A percentile compares a stretch with the other conserved stretches of the same genome.
phyloP scores from a whole-genome alignment of 192 early-diverging fungal genomes.

The Umbelopsis isabellina region DNA sequence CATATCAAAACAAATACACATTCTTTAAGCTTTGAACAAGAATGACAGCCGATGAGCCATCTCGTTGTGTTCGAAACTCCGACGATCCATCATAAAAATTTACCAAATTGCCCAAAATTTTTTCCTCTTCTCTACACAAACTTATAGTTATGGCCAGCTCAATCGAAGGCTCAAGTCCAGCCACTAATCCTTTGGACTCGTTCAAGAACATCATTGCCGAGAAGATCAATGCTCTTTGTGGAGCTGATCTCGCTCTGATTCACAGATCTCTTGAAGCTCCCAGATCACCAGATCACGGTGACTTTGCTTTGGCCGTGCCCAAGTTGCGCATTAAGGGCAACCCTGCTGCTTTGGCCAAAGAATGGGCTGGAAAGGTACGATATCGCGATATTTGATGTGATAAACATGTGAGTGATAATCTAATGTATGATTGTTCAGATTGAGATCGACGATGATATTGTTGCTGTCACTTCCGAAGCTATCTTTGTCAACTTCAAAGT shows the following conservation, averaged over 20 bases:
- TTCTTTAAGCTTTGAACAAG: not conserved
- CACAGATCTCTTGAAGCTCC: slow-evolving; percentile 64
- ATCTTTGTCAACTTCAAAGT: slow-evolving; percentile 81
- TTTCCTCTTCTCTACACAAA: not conserved
- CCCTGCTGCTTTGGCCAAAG: slow-evolving; percentile 65
- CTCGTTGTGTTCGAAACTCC: not conserved
- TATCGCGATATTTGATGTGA: not conserved
- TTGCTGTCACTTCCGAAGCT: slow-evolving; percentile 55
- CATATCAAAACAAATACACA: slow-evolving; percentile 11
- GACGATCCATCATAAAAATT: not conserved
- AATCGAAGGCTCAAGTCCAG: slow-evolving; percentile 49
- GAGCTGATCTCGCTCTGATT: slow-evolving; percentile 49
- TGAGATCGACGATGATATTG: slow-evolving; percentile 59
- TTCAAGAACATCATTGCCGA: slow-evolving; percentile 69
- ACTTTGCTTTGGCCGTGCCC: slow-evolving; percentile 73
- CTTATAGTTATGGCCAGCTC: slow-evolving; percentile 25
- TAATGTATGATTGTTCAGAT: slow-evolving; percentile 46
- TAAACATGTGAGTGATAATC: not conserved
- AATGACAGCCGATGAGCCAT: not conserved
- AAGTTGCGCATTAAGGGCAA: slow-evolving; percentile 70
- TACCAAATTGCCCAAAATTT: slow-evolving; percentile 1
- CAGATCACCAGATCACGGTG: slow-evolving; percentile 62
- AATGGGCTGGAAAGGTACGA: slow-evolving; percentile 59
- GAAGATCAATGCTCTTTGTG: slow-evolving; percentile 60
- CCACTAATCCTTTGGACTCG: slow-evolving; percentile 56